Evolutionary conservation across 495 filamentous ascomycete species (phyloP).

Genomic region (Choiromyces venosus): DNA sequence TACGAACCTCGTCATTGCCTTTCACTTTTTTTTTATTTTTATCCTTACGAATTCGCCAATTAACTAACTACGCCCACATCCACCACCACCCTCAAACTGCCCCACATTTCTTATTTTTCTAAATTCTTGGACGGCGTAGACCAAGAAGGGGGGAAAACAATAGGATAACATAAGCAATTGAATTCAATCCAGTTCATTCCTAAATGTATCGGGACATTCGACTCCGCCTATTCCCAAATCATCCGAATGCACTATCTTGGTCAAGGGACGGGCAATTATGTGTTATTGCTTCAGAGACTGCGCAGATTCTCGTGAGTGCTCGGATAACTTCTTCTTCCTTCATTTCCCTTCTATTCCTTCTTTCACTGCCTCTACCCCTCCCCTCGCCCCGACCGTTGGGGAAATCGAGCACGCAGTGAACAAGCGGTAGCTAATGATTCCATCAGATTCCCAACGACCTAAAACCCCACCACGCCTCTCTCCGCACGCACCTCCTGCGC

Average conservation of each 20-base stretch:
- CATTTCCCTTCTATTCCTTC: neutral
- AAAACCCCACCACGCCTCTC: neutral
- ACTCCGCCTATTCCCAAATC: constrained; percentile 45
- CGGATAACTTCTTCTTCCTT: neutral
- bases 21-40: too few relatives aligned
- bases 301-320: constrained; percentile 51
- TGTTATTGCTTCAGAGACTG: constrained; percentile 54
- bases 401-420: constrained; percentile 3
- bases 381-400: constrained; percentile 10
- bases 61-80: neutral
- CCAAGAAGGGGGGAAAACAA: neutral
- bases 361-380: neutral
- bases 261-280: constrained; percentile 60
- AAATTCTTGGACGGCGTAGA: too few relatives aligned
- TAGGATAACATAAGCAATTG: neutral
- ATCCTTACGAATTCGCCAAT: neutral
- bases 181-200: neutral
- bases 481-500: neutral
- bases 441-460: constrained; percentile 7
- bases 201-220: constrained; percentile 38
- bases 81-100: neutral
- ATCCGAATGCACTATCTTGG: constrained; percentile 54
- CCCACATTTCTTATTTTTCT: neutral
- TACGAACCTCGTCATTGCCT: neutral
- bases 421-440: constrained; percentile 7